phyloP scores from a whole-genome alignment of 2,329 filamentous ascomycete genomes.

The Geoglossum cookeanum region DNA sequence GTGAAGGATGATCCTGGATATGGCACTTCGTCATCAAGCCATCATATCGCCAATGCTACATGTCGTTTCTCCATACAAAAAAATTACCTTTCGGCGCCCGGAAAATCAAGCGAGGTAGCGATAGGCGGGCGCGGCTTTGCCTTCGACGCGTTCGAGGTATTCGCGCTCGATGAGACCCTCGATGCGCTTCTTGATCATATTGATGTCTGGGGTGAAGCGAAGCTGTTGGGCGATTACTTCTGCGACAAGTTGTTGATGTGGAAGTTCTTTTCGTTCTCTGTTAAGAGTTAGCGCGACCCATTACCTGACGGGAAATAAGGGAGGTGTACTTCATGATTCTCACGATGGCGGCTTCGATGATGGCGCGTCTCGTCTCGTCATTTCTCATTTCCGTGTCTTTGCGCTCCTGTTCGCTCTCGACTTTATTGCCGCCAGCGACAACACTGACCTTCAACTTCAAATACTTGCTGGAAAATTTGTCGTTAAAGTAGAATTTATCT shows the following conservation, averaged over 20 bases:
- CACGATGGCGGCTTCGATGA: slow-evolving; percentile 59
- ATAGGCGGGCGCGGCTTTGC: slow-evolving; percentile 40
- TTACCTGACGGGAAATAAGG: background rate
- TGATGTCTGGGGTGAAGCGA: slow-evolving; percentile 58
- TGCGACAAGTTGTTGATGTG: slow-evolving; percentile 48
- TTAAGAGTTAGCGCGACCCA: slow-evolving; percentile 14
- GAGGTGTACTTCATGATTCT: slow-evolving; percentile 68
- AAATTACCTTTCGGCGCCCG: too few species aligned
- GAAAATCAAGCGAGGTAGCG: slow-evolving; percentile 44
- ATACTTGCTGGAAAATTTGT: slow-evolving; percentile 60
- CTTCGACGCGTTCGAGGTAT: slow-evolving; percentile 60
- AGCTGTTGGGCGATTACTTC: slow-evolving; percentile 57
- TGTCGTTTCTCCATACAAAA: too few species aligned
- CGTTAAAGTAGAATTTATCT: slow-evolving; percentile 70
- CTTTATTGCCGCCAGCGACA: slow-evolving; percentile 61
- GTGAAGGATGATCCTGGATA: too few species aligned
- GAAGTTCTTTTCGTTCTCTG: slow-evolving; percentile 54
- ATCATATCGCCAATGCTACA: too few species aligned
- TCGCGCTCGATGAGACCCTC: slow-evolving; percentile 60
- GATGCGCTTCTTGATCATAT: slow-evolving; percentile 64
- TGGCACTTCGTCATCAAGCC: too few species aligned
- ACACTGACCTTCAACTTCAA: slow-evolving; percentile 81
- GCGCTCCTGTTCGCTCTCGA: slow-evolving; percentile 51
- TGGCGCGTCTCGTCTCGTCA: slow-evolving; percentile 44
- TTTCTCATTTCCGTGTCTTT: slow-evolving; percentile 30